phyloP scores from a whole-genome alignment of 2,329 filamentous ascomycete species.

The Penicillium sp. region DNA sequence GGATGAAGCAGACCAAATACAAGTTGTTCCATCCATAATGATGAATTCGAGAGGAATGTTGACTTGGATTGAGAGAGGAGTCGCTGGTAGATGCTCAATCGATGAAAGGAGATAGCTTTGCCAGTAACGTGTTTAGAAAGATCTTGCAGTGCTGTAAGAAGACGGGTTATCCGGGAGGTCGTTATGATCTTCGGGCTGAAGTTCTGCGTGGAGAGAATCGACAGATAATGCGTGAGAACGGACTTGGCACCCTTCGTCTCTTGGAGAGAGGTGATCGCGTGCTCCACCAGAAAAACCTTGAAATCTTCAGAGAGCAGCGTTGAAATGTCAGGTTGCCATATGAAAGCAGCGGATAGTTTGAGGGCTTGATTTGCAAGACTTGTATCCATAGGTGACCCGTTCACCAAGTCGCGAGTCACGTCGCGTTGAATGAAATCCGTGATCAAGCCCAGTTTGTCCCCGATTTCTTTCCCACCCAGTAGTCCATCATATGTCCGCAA shows the following conservation, averaged over 20 bases:
- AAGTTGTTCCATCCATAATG: constrained; percentile 80
- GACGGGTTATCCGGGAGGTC: constrained; percentile 66
- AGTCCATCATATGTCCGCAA: constrained; percentile 81
- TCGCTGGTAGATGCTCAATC: constrained; percentile 77
- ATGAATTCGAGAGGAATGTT: constrained; percentile 69
- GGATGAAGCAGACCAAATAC: constrained; percentile 80
- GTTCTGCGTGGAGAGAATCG: constrained; percentile 77
- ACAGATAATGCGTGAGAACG: constrained; percentile 76
- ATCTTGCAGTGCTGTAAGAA: constrained; percentile 71
- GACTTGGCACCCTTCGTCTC: constrained; percentile 73
- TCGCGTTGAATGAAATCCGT: constrained; percentile 85
- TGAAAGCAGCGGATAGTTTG: constrained; percentile 74
- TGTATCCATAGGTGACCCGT: constrained; percentile 61
- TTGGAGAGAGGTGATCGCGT: constrained; percentile 73
- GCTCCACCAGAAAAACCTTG: constrained; percentile 76
- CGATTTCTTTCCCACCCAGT: constrained; percentile 72
- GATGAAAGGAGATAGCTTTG: constrained; percentile 77
- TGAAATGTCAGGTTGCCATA: constrained; percentile 73
- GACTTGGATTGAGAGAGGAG: constrained; percentile 72
- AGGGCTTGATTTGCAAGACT: constrained; percentile 77
- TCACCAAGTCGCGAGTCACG: constrained; percentile 64
- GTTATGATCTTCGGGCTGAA: constrained; percentile 78
- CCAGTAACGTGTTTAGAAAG: constrained; percentile 75
- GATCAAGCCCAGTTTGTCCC: constrained; percentile 75
- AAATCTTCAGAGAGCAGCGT: constrained; percentile 77